A percentile compares a stretch with the other conserved stretches of the same genome.
Evolutionary conservation across 2,329 filamentous ascomycete species (phyloP).

Genomic region (Knufia petricola): DNA sequence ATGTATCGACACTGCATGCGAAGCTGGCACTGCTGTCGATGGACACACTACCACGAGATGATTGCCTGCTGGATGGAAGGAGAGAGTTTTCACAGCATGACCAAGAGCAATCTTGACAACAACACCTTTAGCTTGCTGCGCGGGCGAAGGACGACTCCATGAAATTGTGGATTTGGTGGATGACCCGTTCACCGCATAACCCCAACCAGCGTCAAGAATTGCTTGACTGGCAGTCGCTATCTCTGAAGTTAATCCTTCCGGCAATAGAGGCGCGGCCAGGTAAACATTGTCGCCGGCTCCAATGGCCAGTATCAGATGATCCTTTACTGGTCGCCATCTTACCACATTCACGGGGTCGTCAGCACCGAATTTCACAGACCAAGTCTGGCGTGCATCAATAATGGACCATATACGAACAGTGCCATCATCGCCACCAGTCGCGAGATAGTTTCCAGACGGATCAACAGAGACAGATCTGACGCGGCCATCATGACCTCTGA

Average conservation of each 20-base stretch:
- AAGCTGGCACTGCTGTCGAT: constrained; percentile 38
- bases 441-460: constrained; percentile 74
- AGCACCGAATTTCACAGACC: constrained; percentile 64
- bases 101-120: constrained; percentile 71
- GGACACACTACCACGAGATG: constrained; percentile 90
- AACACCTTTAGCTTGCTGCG: constrained; percentile 65
- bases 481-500: constrained; percentile 77
- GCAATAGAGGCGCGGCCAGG: constrained; percentile 63
- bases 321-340: constrained; percentile 77
- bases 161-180: constrained; percentile 57
- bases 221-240: constrained; percentile 65
- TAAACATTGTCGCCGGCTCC: constrained; percentile 77
- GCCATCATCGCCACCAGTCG: constrained; percentile 89
- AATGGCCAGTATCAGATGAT: constrained; percentile 71
- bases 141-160: constrained; percentile 69
- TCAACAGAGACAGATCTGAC: constrained; percentile 79
- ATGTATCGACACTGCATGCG: constrained; percentile 75
- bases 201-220: constrained; percentile 79
- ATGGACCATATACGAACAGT: constrained; percentile 86
- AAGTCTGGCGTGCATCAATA: constrained; percentile 74
- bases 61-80: constrained; percentile 89
- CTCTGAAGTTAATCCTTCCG: constrained; percentile 51
- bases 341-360: constrained; percentile 76
- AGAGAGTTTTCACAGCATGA: constrained; percentile 73
- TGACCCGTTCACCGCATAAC: constrained; percentile 63